Evolutionary conservation across 306 rosid species (phyloP), one percentile per base, ranked within the genome.

Genomic region (Glycine tomentella): DNA sequence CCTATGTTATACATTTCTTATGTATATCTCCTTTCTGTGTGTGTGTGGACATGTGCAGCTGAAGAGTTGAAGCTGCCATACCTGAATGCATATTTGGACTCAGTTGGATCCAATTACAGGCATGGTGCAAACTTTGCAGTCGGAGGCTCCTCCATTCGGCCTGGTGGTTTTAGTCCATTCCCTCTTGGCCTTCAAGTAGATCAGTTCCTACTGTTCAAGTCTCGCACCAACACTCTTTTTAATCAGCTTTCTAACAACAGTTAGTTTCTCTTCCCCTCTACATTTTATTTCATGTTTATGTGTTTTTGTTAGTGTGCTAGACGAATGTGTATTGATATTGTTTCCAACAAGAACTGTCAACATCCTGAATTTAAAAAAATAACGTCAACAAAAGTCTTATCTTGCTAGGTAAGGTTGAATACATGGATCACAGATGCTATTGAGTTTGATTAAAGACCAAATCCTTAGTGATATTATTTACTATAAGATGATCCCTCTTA

Each of bases 51-150:
- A 4, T 25, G 63, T 80, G 90, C 90, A 95, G 98, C 95, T 82
- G 95, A 93, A 89, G 90, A 89, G 81, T 78, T 95, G 90, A 83
- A 93, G 84, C 36, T 91, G 13, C 99, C 95, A 55, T 90, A 86
- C 64, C 79, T 95, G 12, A 91, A 91, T 90, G 88, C 99, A 45
- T 95, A 95, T 74, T 83, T 91, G 87, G 88, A 93, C 84, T 93
- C 97, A 59, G 58, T 95, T 49, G 97, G 97, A 64, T 89, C 97
- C 7, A 85, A 85, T 83, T 95, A 88, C 74, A 74, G 97, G 65
- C 87, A 91, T 72, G 97, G 99, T 76, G 97, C 95, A 40, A 95
- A 93, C 84, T 95, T 95, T 51, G 97, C 97, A 25, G 84, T 88
- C 0, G 90, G 90, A 15, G 97, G 99, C 16, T 87, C 99, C 2